Conservation (phyloP, 2,329 filamentous ascomycete genomes). For the Hypoxylon sp. region DNA sequence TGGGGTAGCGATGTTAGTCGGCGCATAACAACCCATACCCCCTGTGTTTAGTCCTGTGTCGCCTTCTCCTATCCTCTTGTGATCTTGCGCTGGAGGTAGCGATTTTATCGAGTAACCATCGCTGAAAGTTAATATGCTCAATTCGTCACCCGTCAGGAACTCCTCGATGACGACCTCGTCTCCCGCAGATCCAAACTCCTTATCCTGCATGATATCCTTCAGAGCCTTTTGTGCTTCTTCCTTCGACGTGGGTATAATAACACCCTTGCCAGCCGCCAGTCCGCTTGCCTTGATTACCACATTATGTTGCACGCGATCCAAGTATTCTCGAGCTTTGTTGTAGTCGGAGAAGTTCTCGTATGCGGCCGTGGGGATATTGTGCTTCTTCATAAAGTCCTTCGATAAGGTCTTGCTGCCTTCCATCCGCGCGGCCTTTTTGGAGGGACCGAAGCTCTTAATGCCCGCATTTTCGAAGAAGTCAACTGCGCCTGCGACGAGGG, state of each 20-base stretch:
- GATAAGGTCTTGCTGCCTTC: slow-evolving; percentile 97
- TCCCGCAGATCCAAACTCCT: slow-evolving; percentile 85
- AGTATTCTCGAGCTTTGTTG: slow-evolving; percentile 74
- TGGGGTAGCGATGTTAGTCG: slow-evolving; percentile 80
- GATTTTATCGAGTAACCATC: slow-evolving; percentile 87
- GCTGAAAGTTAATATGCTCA: slow-evolving; percentile 89
- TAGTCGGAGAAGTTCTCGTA: slow-evolving; percentile 90
- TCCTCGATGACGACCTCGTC: slow-evolving; percentile 96
- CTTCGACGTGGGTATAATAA: slow-evolving; percentile 84
- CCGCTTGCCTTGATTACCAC: slow-evolving; percentile 95
- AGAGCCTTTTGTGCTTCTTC: slow-evolving; percentile 84
- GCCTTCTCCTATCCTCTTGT: slow-evolving; percentile 92
- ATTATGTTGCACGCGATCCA: slow-evolving; percentile 74
- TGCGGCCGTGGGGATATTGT: slow-evolving; percentile 87
- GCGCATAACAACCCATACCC: slow-evolving; percentile 97
- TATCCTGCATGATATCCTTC: slow-evolving; percentile 88
- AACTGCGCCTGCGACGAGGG: slow-evolving; percentile 90
- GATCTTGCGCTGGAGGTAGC: slow-evolving; percentile 91
- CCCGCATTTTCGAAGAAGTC: slow-evolving; percentile 78
- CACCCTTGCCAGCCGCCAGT: slow-evolving; percentile 92
- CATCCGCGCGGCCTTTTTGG: slow-evolving; percentile 83
- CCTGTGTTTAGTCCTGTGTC: slow-evolving; percentile 94
- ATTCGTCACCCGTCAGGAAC: slow-evolving; percentile 87
- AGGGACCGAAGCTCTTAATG: slow-evolving; percentile 87
- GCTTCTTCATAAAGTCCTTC: slow-evolving; percentile 96